Evolutionary conservation across 2,329 filamentous ascomycete species (phyloP).

Genomic region (Neurospora sp.): DNA sequence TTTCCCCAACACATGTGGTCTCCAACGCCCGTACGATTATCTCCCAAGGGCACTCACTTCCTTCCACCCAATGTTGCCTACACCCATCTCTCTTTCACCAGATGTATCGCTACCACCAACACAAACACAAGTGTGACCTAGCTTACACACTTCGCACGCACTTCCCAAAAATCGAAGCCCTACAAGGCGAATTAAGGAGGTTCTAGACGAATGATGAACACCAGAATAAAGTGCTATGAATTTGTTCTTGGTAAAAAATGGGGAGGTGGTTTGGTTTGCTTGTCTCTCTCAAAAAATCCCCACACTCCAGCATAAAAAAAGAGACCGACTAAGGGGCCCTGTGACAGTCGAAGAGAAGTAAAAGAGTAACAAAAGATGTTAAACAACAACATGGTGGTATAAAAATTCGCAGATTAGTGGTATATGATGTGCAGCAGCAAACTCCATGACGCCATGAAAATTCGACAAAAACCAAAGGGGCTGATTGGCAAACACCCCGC

Average conservation of each 20-base stretch:
- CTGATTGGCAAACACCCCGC: background rate
- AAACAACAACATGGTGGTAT: background rate
- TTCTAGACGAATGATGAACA: background rate
- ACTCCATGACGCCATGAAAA: background rate
- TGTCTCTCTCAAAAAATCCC: background rate
- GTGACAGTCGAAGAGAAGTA: background rate
- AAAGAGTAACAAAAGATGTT: background rate
- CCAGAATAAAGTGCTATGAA: background rate
- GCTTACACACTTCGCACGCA: background rate
- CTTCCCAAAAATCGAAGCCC: background rate
- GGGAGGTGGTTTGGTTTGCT: background rate
- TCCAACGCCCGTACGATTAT: background rate
- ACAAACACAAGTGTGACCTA: background rate
- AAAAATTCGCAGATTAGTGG: background rate
- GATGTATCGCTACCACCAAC: background rate
- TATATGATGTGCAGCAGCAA: background rate
- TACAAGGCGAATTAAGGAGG: background rate
- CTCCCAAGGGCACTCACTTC: background rate
- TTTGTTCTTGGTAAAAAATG: background rate
- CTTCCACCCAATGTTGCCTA: background rate
- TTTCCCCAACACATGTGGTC: background rate
- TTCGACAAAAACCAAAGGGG: background rate
- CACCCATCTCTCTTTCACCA: background rate
- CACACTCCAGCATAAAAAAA: background rate
- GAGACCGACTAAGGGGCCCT: background rate